Evolutionary conservation across 306 rosid genomes (phyloP), one percentile per base, ranked within the genome.

Genomic region (Rosa multiflora): DNA sequence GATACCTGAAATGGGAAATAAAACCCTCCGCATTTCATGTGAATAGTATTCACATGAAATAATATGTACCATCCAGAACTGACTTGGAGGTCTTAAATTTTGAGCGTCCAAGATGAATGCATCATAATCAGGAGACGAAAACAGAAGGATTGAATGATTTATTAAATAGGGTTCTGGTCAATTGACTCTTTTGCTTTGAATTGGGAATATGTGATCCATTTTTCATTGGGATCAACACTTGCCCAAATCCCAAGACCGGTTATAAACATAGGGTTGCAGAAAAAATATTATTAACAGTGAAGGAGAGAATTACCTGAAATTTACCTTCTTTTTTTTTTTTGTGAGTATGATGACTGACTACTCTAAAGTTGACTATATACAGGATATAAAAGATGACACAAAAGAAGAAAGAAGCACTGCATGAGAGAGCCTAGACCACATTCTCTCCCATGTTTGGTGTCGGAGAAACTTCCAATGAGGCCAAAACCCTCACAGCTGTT

Each of bases 371-470:
- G 88, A 90, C 87, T 59, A 74, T 59, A 74, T 32, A 46, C 8
- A 39, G 44, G 48, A 39, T 67, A 35, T 39, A 67, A 39, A 20
- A 67, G 77, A 72, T 78, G 20, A 67, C 37, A 44, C 21, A 70
- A 62, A 66, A 81, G 79, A 73, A 79, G 62, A 79, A 89, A 79
- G 61, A 67, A 74, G 26, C 53, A 69, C 15, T 59, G 76, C 76
- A 67, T 43, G 70, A 55, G 76, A 74, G 76, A 48, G 75, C 73
- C 8, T 66, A 80, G 72, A 64, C 52, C 90, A 89, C 90, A 93
- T 91, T 93, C 94, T 90, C 78, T 86, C 83, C 94, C 96, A 93
- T 91, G 93, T 93, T 86, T 89, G 74, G 79, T 93, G 98, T 93
- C 90, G 93, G 92, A 87, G 88, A 86, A 89, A 85, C 88, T 91